Evolutionary conservation across 2,329 filamentous ascomycete species (phyloP).

Genomic region (Penicillium capsulatum): DNA sequence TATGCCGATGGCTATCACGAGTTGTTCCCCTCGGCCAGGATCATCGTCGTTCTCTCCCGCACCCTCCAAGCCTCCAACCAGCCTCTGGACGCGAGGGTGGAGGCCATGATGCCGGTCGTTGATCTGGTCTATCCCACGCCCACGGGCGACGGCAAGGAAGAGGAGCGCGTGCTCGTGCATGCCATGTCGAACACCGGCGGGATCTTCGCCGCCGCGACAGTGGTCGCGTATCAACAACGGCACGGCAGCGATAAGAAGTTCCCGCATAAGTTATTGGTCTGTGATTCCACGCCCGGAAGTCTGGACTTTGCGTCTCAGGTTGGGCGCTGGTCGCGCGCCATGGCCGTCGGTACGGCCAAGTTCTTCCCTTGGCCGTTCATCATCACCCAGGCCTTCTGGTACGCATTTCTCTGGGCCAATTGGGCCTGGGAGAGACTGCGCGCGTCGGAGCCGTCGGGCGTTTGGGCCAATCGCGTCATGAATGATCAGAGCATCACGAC

Average conservation of each 20-base stretch:
- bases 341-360: slow-evolving; percentile 49
- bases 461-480: slow-evolving; percentile 19
- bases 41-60: slow-evolving; percentile 51
- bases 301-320: slow-evolving; percentile 37
- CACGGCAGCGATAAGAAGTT: slow-evolving; percentile 34
- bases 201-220: slow-evolving; percentile 50
- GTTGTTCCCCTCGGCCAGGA: slow-evolving; percentile 50
- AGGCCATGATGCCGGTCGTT: slow-evolving; percentile 45
- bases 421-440: slow-evolving; percentile 22
- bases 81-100: slow-evolving; percentile 42
- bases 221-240: slow-evolving; percentile 45
- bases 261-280: slow-evolving; percentile 48
- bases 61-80: slow-evolving; percentile 49
- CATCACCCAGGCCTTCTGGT: slow-evolving; percentile 49
- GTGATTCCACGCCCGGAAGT: slow-evolving; percentile 54
- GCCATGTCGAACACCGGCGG: slow-evolving; percentile 58
- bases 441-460: slow-evolving; percentile 15
- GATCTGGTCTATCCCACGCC: slow-evolving; percentile 23
- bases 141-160: slow-evolving; percentile 12
- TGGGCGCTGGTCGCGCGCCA: slow-evolving; percentile 51
- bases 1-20: slow-evolving; percentile 52
- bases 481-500: slow-evolving; percentile 12
- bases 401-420: slow-evolving; percentile 40
- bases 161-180: slow-evolving; percentile 47
- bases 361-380: slow-evolving; percentile 44